Percentiles rank a stretch among this genome's conserved stretches.
Conservation (phyloP, 192 early-diverging fungal genomes). For the Coemansia sp. region DNA sequence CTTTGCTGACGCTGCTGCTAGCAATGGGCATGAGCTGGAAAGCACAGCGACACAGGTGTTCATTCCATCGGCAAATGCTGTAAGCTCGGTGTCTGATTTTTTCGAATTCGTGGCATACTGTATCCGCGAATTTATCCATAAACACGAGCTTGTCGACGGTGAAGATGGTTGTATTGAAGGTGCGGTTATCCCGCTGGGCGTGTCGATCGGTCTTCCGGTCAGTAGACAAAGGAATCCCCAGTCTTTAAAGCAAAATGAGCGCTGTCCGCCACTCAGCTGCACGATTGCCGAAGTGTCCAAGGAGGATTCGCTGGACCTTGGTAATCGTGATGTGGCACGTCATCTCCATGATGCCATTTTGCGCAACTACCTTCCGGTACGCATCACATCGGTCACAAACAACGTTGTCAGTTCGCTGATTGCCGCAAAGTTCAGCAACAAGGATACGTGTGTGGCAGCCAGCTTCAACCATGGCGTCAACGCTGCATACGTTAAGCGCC, state of each 20-base stretch:
- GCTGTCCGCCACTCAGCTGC: conserved; percentile 26
- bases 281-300: conserved; percentile 46
- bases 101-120: conserved; percentile 84
- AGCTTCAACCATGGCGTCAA: conserved; percentile 92
- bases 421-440: conserved; percentile 75
- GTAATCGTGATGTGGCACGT: conserved; percentile 73
- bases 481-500: conserved; percentile 79
- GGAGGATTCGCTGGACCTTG: conserved; percentile 59
- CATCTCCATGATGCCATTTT: conserved; percentile 72
- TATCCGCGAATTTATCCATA: conserved; percentile 69
- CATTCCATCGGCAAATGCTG: conserved; percentile 48
- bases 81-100: conserved; percentile 31
- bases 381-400: conserved; percentile 85
- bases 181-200: conserved; percentile 58
- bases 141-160: conserved; percentile 43
- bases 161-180: conserved; percentile 67
- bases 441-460: conserved; percentile 73
- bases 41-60: conserved; percentile 53
- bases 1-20: conserved; percentile 59
- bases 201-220: conserved; percentile 92
- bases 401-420: conserved; percentile 90
- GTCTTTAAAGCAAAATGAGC: background rate
- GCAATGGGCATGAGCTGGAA: conserved; percentile 31
- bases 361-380: conserved; percentile 70
- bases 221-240: conserved; percentile 48